Base-by-base conservation (phyloP, 305 asterid species). In the Salvia sclarea region DNA sequence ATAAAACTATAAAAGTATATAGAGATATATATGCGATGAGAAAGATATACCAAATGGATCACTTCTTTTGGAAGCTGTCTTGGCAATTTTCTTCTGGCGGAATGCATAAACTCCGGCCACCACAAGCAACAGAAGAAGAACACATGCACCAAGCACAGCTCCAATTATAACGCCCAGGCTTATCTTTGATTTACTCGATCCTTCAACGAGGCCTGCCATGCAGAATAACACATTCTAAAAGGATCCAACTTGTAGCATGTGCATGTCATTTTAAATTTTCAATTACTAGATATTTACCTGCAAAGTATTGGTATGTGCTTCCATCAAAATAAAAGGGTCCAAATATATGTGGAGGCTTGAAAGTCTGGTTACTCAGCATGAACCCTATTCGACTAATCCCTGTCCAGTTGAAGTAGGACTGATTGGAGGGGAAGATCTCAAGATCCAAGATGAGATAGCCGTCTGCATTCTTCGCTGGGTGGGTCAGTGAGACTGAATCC, bases 1-100 rank as follows among this genome's bases (percentile, higher is more conserved):
- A n/a, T n/a, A n/a, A n/a, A n/a, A n/a, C n/a, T n/a, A n/a, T n/a
- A n/a, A n/a, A n/a, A n/a, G n/a, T n/a, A n/a, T n/a, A n/a, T n/a
- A n/a, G n/a, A n/a, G n/a, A n/a, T n/a, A n/a, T n/a, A n/a, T n/a
- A n/a, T n/a, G n/a, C n/a, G n/a, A 1, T 37, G 44, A 8, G n/a
- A n/a, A n/a, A 9, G n/a, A 1, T n/a, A 38, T 83, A 92, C 98
- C 92, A 75, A 92, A 92, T 69, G 96, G 98, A 76, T 89, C 79
- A 11, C 63, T 81, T 75, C 84, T 82, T 82, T 79, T 85, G 4
- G 78, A 63, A 66, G 96, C 96, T 44, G 69, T 66, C 71, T 82
- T 86, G 40, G 95, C 96, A 76, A 85, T 69, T 80, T 40, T 82
- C 80, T 79, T 89, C 75, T 87, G 98, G 21, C 85, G 84, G 69